phyloP scores from a whole-genome alignment of 75 land plant species.

The Cupressus sempervirens region DNA sequence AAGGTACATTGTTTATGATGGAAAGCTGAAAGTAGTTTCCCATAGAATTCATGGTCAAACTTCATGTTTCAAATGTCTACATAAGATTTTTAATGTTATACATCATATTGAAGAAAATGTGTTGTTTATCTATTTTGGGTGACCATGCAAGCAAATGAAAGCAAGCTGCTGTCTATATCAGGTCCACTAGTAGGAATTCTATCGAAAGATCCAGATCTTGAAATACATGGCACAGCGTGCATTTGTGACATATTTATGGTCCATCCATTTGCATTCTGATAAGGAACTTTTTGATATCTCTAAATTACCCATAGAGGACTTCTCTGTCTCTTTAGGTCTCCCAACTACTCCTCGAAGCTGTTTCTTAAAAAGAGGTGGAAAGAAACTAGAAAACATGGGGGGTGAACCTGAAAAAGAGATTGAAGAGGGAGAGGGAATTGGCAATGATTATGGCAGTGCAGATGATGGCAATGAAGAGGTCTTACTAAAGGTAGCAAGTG shows the following conservation, averaged over 20 bases:
- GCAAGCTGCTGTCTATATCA: conserved; percentile 63
- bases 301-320: conserved; percentile 72
- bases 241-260: conserved; percentile 71
- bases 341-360: conserved; percentile 85
- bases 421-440: conserved; percentile 9
- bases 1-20: conserved; percentile 43
- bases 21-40: background rate
- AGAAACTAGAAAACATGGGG: conserved; percentile 5
- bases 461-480: conserved; percentile 15
- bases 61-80: background rate
- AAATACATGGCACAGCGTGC: conserved; percentile 80
- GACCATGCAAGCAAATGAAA: conserved; percentile 53
- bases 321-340: conserved; percentile 79
- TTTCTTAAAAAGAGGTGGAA: conserved; percentile 37
- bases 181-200: conserved; percentile 56
- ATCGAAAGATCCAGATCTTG: conserved; percentile 75
- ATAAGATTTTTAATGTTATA: background rate
- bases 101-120: background rate
- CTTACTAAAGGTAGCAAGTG: conserved; percentile 3
- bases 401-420: conserved; percentile 7
- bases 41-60: background rate
- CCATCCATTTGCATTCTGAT: conserved; percentile 52
- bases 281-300: conserved; percentile 80
- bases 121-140: background rate
- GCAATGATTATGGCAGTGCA: conserved; percentile 20